Base-by-base conservation (phyloP, 2,329 filamentous ascomycete genomes). In the Sporothrix humicola region DNA sequence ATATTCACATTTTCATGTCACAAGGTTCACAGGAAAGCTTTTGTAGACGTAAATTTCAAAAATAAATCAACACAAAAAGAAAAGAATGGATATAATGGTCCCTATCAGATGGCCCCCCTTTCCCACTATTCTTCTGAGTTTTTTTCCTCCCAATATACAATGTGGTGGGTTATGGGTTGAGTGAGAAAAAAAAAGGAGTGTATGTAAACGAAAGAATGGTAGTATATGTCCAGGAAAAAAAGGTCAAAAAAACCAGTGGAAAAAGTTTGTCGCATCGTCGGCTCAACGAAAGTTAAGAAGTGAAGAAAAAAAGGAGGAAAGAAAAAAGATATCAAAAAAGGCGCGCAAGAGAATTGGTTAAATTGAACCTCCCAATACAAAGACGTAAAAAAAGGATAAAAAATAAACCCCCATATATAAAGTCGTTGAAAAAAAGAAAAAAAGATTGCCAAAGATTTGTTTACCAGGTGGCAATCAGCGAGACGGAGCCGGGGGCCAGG, bases 401-500 rank as follows among this genome's bases (percentile, higher is more conserved):
- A 70, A 26, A 37, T 46, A 71, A 31, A 68, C 12, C 42, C 61
- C 37, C 69, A 10, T 71, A 61, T 61, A 66, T 65, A 66, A 42
- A 59, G 52, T 52, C 66, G 31, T 71, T 63, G 37, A 58, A 65
- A 65, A 65, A n/a, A 13, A 50, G 23, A 44, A 26, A n/a, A 52
- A 48, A 65, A n/a, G 3, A 15, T 13, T 5, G 4, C 20, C 20
- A 52, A 68, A 63, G n/a, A n/a, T n/a, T n/a, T n/a, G 46, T 75
- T 52, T 73, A 73, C 74, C 74, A 77, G 68, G 74, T 77, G 50
- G 76, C 73, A 17, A 74, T 31, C 54, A 77, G 76, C 12, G 73
- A 54, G 48, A 77, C 74, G 65, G 42, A 23, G 70, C 79, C 79
- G n/a, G 78, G 48, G 1, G 68, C 4, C 50, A 80, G 76, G 80